phyloP scores from a whole-genome alignment of 2,329 filamentous ascomycete genomes.

The Diaporthe capsici region DNA sequence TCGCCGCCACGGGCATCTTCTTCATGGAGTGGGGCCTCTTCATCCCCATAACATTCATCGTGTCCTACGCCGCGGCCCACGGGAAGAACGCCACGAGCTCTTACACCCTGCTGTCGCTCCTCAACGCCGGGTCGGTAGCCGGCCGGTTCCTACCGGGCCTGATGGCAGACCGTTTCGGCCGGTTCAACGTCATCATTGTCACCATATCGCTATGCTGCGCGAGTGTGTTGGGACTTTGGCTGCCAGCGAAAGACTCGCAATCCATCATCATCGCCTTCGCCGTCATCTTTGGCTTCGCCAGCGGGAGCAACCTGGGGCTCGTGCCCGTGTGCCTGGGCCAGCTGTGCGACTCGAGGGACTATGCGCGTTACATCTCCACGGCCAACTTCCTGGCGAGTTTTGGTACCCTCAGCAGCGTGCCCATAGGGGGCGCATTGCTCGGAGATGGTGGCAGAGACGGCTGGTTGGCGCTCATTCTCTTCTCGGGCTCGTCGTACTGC shows the following conservation, averaged over 20 bases:
- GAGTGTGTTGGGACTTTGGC: conserved; percentile 77
- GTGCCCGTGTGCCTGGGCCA: conserved; percentile 87
- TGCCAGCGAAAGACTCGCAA: conserved; percentile 69
- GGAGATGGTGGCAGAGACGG: conserved; percentile 50
- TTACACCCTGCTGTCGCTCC: conserved; percentile 83
- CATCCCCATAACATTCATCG: conserved; percentile 82
- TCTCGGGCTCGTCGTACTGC: conserved; percentile 54
- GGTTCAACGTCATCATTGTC: conserved; percentile 84
- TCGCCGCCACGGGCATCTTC: conserved; percentile 75
- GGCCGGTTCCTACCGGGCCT: conserved; percentile 84
- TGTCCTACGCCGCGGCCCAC: conserved; percentile 76
- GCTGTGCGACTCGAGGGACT: conserved; percentile 81
- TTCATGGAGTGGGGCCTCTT: conserved; percentile 80
- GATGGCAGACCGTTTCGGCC: conserved; percentile 80
- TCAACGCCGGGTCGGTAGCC: conserved; percentile 84
- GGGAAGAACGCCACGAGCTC: conserved; percentile 72
- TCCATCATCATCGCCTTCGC: conserved; percentile 76
- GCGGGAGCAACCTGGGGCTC: conserved; percentile 82
- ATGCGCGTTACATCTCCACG: conserved; percentile 87
- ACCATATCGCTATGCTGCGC: conserved; percentile 72
- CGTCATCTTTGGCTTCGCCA: conserved; percentile 83
- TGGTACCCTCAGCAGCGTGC: conserved; percentile 67
- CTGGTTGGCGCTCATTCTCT: conserved; percentile 56
- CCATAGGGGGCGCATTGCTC: conserved; percentile 59
- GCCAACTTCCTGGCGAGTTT: conserved; percentile 84